phyloP scores from a whole-genome alignment of 108 stramenopile genomes.

The Seminavis robusta region DNA sequence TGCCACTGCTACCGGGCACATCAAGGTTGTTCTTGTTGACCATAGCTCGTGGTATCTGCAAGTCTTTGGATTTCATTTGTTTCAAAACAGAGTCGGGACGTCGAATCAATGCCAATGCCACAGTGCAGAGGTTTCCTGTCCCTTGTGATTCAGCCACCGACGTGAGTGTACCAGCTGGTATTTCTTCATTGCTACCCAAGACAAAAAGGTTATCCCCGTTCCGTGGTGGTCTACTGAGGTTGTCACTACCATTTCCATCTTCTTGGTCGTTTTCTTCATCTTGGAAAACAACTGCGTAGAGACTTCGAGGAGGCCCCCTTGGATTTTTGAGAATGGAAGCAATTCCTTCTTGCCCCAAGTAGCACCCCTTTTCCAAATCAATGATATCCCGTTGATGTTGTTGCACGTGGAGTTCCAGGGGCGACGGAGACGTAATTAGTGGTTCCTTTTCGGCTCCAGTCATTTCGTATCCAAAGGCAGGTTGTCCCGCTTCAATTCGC shows the following conservation, averaged over 20 bases:
- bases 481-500: slow-evolving; percentile 64
- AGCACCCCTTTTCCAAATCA: slow-evolving; percentile 79
- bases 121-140: slow-evolving; percentile 49
- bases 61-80: slow-evolving; percentile 51
- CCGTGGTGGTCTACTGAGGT: slow-evolving; percentile 50
- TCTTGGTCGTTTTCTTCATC: slow-evolving; percentile 71
- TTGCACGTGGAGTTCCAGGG: slow-evolving; percentile 66
- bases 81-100: slow-evolving; percentile 61
- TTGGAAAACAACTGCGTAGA: slow-evolving; percentile 72
- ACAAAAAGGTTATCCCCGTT: slow-evolving; percentile 58
- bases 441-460: neutral
- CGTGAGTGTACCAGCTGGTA: slow-evolving; percentile 66
- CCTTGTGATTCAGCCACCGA: slow-evolving; percentile 73
- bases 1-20: slow-evolving; percentile 31
- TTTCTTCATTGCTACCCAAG: slow-evolving; percentile 70
- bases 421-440: slow-evolving; percentile 44
- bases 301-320: slow-evolving; percentile 56
- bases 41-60: slow-evolving; percentile 34
- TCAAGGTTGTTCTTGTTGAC: neutral
- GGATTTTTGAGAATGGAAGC: slow-evolving; percentile 80
- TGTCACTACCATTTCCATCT: slow-evolving; percentile 43
- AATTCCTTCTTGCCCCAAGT: slow-evolving; percentile 84
- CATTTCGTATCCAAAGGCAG: slow-evolving; percentile 36
- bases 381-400: slow-evolving; percentile 25
- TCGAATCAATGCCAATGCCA: slow-evolving; percentile 57